Evolutionary conservation across 352 stramenopile species (phyloP), one percentile per base, ranked within the genome.

Genomic region (Pythium aristosporum): DNA sequence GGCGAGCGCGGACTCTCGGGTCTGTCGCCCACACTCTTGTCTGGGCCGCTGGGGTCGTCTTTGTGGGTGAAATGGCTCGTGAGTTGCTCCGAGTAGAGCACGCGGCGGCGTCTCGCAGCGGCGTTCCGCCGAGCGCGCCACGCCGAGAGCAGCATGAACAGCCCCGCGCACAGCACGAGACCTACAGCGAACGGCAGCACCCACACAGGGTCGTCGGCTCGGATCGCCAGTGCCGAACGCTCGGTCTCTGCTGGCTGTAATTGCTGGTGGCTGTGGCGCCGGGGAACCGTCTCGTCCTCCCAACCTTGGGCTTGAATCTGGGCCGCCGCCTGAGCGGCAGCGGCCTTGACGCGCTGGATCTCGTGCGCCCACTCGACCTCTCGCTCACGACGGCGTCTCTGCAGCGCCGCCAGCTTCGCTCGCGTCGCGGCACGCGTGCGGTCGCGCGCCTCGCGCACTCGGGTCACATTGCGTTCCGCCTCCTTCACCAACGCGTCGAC

Each of bases 381-480:
- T 43, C 46, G 39, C 20, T 47, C 8, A 2, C 7, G 30, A 20
- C 43, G n/a, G 9, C 28, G 37, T 30, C 34, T 41, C 13, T 54
- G 23, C 20, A 66, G 36, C 42, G 44, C 32, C 16, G 16, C 18
- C 7, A 16, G 47, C 41, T 66, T 66, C 12, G 18, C 20, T 2
- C 16, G 23, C 2, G 56, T 23, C 20, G 37, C 28, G 5, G 28
- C 9, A 1, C 42, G 39, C 23, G 1, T 13, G 3, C 7, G 16
- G 28, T 41, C 50, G 46, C 51, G 41, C 13, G 15, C 25, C 2
- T 11, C 30, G 18, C 52, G 41, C 20, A 34, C 34, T 6, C 7
- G 8, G 5, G 46, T 64, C 23, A 67, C 51, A 15, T 77, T 71
- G 36, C 37, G 41, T 11, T 54, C 49, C 21, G 71, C 71, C 3